Base-by-base conservation (phyloP, 164 flowering plant species). In the Macadamia tetraphylla region DNA sequence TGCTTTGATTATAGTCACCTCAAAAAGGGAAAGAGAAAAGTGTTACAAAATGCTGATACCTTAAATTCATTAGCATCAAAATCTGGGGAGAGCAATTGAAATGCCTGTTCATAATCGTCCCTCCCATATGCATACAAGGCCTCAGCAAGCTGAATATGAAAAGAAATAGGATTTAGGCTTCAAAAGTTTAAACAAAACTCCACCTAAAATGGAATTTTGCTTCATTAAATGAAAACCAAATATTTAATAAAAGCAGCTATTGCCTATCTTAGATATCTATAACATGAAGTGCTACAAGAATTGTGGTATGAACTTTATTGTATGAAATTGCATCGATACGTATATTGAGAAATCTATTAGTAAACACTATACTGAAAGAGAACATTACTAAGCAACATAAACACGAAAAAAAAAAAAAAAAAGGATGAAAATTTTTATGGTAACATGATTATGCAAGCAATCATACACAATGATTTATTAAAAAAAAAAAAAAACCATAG, bases 61-160 rank as follows among this genome's bases (percentile, higher is more conserved):
- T 91, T 94, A 65, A 57, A 91, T 67, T 79, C 66, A 29, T 32
- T 70, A 67, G 89, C 88, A 73, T 87, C 84, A 74, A 92, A 94
- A 57, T 86, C 84, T 29, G 84, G 81, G 65, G 94, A 92, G 60
- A 94, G 85, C 69, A 87, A 60, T 71, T 82, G 85, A 64, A 85
- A 60, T 58, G 89, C 89, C 29, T 64, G 68, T 46, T 79, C 69
- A 58, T 79, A 72, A 59, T 87, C 81, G 42, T 86, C 89, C 71
- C 68, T 81, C 10, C 95, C 95, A 66, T 86, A 94, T 73, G 82
- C 86, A 60, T 75, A 85, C 31, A 88, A 11, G 51, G 94, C 89
- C 82, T 90, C 94, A 71, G 96, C 92, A 80, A 94, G 97, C 98
- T 91, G 74, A 35, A 56, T 58, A 68, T 48, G 13, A 15, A 58